Evolutionary conservation across 768 basidiomycete species (phyloP).

Genomic region (Suillus fuscotomentosus): DNA sequence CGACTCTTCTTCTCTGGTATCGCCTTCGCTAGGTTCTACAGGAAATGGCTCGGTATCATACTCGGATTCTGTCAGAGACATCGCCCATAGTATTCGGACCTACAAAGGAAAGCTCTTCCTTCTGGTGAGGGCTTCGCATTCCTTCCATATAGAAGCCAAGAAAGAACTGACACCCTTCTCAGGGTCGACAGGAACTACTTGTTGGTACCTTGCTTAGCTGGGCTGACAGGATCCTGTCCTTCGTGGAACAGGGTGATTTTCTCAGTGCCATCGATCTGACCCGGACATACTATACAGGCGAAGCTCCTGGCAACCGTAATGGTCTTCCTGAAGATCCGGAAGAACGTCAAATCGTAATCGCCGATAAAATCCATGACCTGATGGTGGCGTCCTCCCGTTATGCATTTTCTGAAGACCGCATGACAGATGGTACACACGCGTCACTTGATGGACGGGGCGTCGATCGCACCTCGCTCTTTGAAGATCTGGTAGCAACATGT

Average conservation of each 20-base stretch:
- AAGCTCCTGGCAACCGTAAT: conserved; percentile 83
- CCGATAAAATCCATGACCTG: conserved; percentile 73
- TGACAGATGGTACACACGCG: conserved; percentile 84
- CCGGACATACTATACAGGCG: conserved; percentile 75
- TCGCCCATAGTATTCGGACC: conserved; percentile 69
- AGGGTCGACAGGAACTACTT: conserved; percentile 66
- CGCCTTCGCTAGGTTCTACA: conserved; percentile 49
- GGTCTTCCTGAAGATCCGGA: conserved; percentile 70
- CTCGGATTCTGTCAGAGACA: conserved; percentile 47
- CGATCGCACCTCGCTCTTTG: conserved; percentile 87
- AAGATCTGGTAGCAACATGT: conserved; percentile 77
- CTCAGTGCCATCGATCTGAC: conserved; percentile 86
- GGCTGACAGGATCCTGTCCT: conserved; percentile 87
- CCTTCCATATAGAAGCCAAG: background rate
- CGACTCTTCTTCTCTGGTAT: conserved; percentile 54
- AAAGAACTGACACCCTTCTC: conserved; percentile 2
- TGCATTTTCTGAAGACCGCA: conserved; percentile 92
- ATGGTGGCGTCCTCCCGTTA: conserved; percentile 87
- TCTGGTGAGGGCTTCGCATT: conserved; percentile 55
- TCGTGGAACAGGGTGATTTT: conserved; percentile 86
- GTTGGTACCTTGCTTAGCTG: conserved; percentile 90
- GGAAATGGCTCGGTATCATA: conserved; percentile 47
- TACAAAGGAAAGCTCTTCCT: conserved; percentile 93
- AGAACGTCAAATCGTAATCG: conserved; percentile 64
- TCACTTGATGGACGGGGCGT: conserved; percentile 87